Percentiles rank a stretch among this genome's conserved stretches.
Evolutionary conservation across 2,329 filamentous ascomycete species (phyloP).

Genomic region (Epichloe gansuensis): DNA sequence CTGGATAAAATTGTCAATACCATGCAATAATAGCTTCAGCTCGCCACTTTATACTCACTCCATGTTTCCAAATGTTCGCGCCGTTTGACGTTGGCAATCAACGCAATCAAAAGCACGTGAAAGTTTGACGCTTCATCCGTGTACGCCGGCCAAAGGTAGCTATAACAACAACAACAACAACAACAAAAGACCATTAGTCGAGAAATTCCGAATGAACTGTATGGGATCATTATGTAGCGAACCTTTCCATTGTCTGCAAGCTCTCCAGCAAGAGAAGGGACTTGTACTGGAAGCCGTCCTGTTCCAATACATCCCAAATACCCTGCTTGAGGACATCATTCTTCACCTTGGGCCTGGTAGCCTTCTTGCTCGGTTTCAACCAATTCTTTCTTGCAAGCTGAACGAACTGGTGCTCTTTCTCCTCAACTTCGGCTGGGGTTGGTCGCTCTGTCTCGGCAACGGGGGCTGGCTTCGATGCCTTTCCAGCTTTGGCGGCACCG

Average conservation of each 20-base stretch:
- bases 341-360: conserved; percentile 58
- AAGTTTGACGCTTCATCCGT: conserved; percentile 79
- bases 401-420: conserved; percentile 59
- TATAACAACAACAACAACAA: conserved; percentile 17
- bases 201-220: neutral
- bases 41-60: conserved; percentile 38
- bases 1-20: conserved; percentile 25
- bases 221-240: conserved; percentile 6
- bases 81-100: conserved; percentile 79
- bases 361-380: conserved; percentile 52
- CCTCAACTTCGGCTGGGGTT: conserved; percentile 54
- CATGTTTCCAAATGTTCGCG: conserved; percentile 79
- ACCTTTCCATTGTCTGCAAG: conserved; percentile 79
- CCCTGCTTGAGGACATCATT: conserved; percentile 76
- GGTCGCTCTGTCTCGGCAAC: conserved; percentile 27
- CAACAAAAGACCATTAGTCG: neutral
- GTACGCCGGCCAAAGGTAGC: conserved; percentile 92
- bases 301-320: conserved; percentile 81
- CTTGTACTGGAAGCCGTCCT: conserved; percentile 63
- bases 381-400: conserved; percentile 75
- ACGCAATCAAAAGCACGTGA: conserved; percentile 74
- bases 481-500: conserved; percentile 20
- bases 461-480: conserved; percentile 23
- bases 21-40: neutral
- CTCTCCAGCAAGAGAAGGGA: conserved; percentile 77